Percentiles rank a stretch among this genome's conserved stretches.
Evolutionary conservation across 257 asterid species (phyloP).

Genomic region (Prunella vulgaris): DNA sequence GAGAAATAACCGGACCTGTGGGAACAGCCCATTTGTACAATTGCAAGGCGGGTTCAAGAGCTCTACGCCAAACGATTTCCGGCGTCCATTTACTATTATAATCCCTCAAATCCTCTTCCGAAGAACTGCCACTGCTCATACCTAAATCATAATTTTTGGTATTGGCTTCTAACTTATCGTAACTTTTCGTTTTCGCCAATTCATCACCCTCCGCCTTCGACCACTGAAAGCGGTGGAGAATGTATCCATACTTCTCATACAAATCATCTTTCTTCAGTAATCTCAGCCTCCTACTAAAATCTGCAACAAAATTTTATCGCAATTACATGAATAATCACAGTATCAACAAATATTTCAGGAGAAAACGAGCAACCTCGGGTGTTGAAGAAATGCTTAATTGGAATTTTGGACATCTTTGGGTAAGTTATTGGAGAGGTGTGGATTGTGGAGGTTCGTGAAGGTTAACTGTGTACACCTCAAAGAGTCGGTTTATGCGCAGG

Average conservation of each 20-base stretch:
- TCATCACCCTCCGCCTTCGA: constrained; percentile 50
- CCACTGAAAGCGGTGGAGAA: constrained; percentile 52
- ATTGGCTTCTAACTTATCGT: no score
- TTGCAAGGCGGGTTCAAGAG: constrained; percentile 87
- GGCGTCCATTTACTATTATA: constrained; percentile 57
- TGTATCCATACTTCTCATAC: constrained; percentile 26
- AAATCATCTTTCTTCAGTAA: constrained; percentile 36
- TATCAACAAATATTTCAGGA: background rate
- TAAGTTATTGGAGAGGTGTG: background rate
- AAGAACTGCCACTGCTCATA: constrained; percentile 28
- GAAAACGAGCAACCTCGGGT: constrained; percentile 30
- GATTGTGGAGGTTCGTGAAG: background rate
- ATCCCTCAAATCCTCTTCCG: constrained; percentile 33
- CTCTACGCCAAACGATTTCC: constrained; percentile 81
- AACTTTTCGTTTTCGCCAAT: constrained; percentile 17
- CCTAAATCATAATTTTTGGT: constrained; percentile 17
- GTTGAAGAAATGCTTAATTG: constrained; percentile 33
- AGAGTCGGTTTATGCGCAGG: constrained; percentile 19
- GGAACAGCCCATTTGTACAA: constrained; percentile 80
- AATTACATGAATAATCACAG: background rate
- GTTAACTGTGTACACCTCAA: background rate
- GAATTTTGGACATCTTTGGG: constrained; percentile 38
- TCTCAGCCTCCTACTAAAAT: constrained; percentile 30
- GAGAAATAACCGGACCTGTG: constrained; percentile 36
- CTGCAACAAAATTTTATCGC: constrained; percentile 31